phyloP scores from a whole-genome alignment of 2,329 filamentous ascomycete species.

The Aaosphaeria arxii region DNA sequence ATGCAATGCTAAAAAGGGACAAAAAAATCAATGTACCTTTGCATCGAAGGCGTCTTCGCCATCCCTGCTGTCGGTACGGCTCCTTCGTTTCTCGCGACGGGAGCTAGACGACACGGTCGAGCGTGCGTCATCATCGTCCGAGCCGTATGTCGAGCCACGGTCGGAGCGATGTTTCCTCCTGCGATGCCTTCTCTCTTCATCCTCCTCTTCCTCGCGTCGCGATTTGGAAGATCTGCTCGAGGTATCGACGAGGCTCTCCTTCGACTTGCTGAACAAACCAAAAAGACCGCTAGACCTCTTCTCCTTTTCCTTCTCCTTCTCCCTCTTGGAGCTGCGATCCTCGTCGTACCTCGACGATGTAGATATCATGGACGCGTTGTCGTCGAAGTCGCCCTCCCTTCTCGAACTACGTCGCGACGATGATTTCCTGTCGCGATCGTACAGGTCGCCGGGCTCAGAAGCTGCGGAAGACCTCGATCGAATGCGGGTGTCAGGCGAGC shows the following conservation, averaged over 20 bases:
- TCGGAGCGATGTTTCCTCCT: conserved; percentile 45
- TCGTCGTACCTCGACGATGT: conserved; percentile 40
- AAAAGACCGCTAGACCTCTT: conserved; percentile 47
- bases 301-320: conserved; percentile 31
- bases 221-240: conserved; percentile 31
- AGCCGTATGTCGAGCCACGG: conserved; percentile 38
- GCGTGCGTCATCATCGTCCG: conserved; percentile 33
- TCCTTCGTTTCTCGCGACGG: conserved; percentile 42
- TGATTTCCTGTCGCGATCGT: conserved; percentile 37
- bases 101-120: conserved; percentile 33
- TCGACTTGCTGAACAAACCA: conserved; percentile 47
- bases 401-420: conserved; percentile 39
- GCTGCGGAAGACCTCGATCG: conserved; percentile 33
- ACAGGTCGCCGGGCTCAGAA: conserved; percentile 40
- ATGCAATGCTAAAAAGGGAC: conserved; percentile 12
- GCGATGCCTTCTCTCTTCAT: conserved; percentile 34
- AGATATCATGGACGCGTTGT: conserved; percentile 41
- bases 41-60: conserved; percentile 30
- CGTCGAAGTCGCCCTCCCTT: conserved; percentile 40
- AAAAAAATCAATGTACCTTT: conserved; percentile 35
- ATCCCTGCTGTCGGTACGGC: conserved; percentile 32
- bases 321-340: conserved; percentile 31
- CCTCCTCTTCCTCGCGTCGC: conserved; percentile 37
- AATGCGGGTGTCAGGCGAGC: conserved; percentile 22
- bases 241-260: conserved; percentile 33